Evolutionary conservation across 1,284 basidiomycete species (phyloP), one percentile per base, ranked within the genome.

Genomic region (Cutaneotrichosporon sp.): DNA sequence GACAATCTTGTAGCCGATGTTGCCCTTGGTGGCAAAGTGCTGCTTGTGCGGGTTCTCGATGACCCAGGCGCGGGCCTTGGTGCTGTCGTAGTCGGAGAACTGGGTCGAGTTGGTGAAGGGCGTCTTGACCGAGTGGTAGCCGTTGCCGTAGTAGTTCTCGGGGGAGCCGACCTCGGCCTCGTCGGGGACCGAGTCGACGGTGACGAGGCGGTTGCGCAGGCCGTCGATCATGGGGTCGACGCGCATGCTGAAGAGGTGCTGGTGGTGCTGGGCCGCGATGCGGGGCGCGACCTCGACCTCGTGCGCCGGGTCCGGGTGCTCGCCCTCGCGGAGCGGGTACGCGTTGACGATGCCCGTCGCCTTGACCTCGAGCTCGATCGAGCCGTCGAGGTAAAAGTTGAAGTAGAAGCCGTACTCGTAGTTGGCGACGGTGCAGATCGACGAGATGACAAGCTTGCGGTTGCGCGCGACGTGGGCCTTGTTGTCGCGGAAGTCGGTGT

Each of bases 201-300:
- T 89, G 58, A 92, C 81, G 68, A 97, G 86, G 14, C 87, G 87
- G 80, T 97, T 97, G 65, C 83, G 79, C 55, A 95, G 80, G 4
- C 95, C 95, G 73, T 97, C 94, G 65, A 97, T 82, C 90, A 95
- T 95, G 1, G 93, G 91, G 81, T 97, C 94, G 52, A 95, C 82
- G 16, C 80, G 76, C 59, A 79, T 66, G 33, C 72, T 79, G 72
- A 81, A 80, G 54, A 81, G 70, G 62, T 95, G 93, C 73, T 95
- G 92, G 77, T 97, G 94, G 76, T 93, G 86, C 54, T 95, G 93
- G 0, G 92, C 94, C 66, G 87, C 88, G 73, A 97, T 84, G 46
- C 86, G 85, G n/a, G 91, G 91, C 0, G 92, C 92, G 59, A 97
- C 87, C 45, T 84, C 82, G 18, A 87, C 89, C 34, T 90, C 92